Percentiles rank a stretch among this genome's conserved stretches.
These are phyloP conservation scores for Trichoderma brevicompactum DNA, from an alignment of 2,329 filamentous ascomycete genomes.

Conservation along the genomic window DNA sequence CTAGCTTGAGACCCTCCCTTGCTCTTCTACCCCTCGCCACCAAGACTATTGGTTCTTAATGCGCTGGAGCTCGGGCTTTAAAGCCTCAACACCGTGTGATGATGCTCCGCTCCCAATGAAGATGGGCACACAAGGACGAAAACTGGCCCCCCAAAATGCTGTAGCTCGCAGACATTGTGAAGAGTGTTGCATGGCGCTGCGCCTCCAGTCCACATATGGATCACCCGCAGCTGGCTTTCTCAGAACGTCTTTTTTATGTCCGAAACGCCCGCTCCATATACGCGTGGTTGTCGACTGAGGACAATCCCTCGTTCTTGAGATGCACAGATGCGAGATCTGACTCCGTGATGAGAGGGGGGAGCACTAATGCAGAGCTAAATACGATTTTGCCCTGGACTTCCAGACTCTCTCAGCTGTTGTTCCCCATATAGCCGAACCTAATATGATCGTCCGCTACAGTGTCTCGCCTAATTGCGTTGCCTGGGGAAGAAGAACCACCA, in stretches of 20 bases:
- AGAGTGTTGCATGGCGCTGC: conserved; percentile 7
- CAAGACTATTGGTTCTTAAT: conserved; percentile 15
- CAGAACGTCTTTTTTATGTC: conserved; percentile 1
- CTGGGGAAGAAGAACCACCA: not conserved
- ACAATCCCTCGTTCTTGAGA: not conserved
- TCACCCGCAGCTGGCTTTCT: not conserved
- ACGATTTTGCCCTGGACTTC: not conserved
- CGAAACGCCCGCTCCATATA: conserved; percentile 17
- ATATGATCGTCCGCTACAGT: conserved; percentile 1
- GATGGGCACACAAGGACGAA: conserved; percentile 1
- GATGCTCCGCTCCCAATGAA: conserved; percentile 1
- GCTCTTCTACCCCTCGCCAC: conserved; percentile 1
- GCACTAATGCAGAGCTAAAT: conserved; percentile 16
- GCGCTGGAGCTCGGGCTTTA: conserved; percentile 3
- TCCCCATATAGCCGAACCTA: conserved; percentile 3
- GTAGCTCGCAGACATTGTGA: not conserved
- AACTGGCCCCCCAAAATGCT: conserved; percentile 2
- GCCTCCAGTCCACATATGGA: not conserved
- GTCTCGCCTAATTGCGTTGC: not conserved
- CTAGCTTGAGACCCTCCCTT: conserved; percentile 7
- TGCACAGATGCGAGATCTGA: not conserved
- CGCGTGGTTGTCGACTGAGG: not conserved
- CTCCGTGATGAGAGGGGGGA: not conserved
- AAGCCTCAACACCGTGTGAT: not conserved
- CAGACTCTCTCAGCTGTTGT: not conserved